Conservation (phyloP, 345 rosid species). For the Populus simonii region DNA sequence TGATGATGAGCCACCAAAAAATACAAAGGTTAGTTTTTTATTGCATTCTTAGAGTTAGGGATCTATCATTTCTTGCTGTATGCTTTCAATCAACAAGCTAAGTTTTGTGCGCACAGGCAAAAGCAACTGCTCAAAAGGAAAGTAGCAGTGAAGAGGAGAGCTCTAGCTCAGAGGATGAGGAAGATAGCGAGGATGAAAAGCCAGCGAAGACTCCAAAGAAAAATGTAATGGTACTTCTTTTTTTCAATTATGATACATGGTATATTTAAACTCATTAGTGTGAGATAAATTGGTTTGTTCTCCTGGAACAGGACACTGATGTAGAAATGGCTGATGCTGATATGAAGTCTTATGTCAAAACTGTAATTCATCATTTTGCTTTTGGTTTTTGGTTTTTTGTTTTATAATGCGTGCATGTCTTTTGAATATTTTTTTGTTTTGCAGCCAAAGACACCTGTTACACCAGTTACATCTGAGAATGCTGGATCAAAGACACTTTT, state of each 20-base stretch:
- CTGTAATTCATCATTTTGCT: constrained; percentile 21
- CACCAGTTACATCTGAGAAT: constrained; percentile 51
- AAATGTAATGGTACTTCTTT: constrained; percentile 24
- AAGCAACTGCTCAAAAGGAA: constrained; percentile 36
- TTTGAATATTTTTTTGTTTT: background rate
- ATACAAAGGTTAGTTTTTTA: constrained; percentile 37
- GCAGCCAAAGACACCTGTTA: constrained; percentile 67
- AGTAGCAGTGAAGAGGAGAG: constrained; percentile 54
- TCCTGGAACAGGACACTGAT: constrained; percentile 32
- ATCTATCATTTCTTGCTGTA: background rate
- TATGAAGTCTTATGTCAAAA: constrained; percentile 31
- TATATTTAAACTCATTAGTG: background rate
- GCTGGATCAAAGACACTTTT: constrained; percentile 63
- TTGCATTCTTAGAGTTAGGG: background rate
- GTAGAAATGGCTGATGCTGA: constrained; percentile 59
- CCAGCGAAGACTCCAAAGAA: constrained; percentile 43
- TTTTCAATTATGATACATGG: background rate
- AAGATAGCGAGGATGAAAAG: constrained; percentile 55
- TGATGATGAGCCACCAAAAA: constrained; percentile 46
- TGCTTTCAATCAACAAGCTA: background rate
- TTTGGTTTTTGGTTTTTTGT: background rate
- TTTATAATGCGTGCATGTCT: background rate
- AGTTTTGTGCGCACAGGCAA: constrained; percentile 14
- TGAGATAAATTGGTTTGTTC: background rate
- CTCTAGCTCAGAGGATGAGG: constrained; percentile 30